Conservation (phyloP, 306 rosid genomes). For the Oemleria cerasiformis region DNA sequence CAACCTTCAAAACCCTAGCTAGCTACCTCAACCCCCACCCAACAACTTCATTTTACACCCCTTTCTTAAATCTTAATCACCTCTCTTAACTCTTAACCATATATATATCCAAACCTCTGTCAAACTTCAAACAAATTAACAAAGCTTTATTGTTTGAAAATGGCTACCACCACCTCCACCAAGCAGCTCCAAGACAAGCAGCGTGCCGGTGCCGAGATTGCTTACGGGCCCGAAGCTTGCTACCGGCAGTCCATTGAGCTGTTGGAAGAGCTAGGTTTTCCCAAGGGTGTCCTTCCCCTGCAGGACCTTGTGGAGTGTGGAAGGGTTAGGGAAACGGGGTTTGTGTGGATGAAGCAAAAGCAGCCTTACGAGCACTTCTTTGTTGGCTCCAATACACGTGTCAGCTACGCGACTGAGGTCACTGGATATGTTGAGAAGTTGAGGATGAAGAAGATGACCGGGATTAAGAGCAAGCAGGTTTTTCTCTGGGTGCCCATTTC, state of each 20-base stretch:
- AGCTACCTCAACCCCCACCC: slow-evolving; percentile 34
- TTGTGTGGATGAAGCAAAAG: slow-evolving; percentile 80
- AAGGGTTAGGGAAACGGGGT: slow-evolving; percentile 65
- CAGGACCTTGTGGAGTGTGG: slow-evolving; percentile 77
- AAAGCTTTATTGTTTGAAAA: too few relatives aligned
- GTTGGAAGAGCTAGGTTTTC: slow-evolving; percentile 64
- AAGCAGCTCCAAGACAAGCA: slow-evolving; percentile 31
- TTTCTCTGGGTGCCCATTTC: slow-evolving; percentile 66
- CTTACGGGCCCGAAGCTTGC: slow-evolving; percentile 58
- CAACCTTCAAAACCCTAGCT: neutral
- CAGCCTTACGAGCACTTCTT: slow-evolving; percentile 70
- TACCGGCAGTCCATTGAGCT: slow-evolving; percentile 48
- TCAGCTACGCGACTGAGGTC: slow-evolving; percentile 67
- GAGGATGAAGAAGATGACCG: slow-evolving; percentile 80
- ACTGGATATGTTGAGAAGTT: slow-evolving; percentile 68
- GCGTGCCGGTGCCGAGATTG: slow-evolving; percentile 64
- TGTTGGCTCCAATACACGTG: slow-evolving; percentile 38
- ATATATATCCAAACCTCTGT: neutral
- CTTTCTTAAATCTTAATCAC: neutral
- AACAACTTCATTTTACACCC: slow-evolving; percentile 15
- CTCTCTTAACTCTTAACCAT: neutral
- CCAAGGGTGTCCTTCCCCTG: slow-evolving; percentile 69
- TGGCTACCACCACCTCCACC: too few relatives aligned
- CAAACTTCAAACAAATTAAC: neutral
- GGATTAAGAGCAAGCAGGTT: slow-evolving; percentile 71